A percentile compares a stretch with the other conserved stretches of the same genome.
Conservation (phyloP, 345 rosid species). For the Brassica cretica region DNA sequence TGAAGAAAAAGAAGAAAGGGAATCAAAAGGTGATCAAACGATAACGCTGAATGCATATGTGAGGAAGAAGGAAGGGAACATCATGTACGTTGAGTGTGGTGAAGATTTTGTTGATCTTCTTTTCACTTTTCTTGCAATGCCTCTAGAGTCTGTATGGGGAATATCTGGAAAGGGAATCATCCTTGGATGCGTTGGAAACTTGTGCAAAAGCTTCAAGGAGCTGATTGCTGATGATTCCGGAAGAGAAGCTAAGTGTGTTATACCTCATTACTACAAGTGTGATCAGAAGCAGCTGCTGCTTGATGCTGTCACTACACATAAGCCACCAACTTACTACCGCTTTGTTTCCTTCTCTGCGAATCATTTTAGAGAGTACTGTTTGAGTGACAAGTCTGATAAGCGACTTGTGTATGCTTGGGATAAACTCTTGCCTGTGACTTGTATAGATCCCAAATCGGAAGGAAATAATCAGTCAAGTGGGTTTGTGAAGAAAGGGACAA, state of each 20-base stretch:
- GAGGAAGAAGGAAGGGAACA: neutral
- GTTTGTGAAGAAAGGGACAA: constrained; percentile 13
- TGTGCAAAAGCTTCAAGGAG: constrained; percentile 10
- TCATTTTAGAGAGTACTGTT: constrained; percentile 14
- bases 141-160: neutral
- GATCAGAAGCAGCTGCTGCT: neutral
- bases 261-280: constrained; percentile 15
- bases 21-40: neutral
- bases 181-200: neutral
- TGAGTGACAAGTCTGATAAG: neutral
- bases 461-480: neutral
- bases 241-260: constrained; percentile 1
- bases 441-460: neutral
- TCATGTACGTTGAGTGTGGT: constrained; percentile 1
- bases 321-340: constrained; percentile 15
- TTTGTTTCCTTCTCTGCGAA: constrained; percentile 12
- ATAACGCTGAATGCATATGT: constrained; percentile 8
- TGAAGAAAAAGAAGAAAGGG: neutral
- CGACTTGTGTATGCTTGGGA: constrained; percentile 15
- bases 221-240: neutral
- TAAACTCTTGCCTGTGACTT: constrained; percentile 12
- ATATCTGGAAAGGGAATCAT: neutral
- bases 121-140: constrained; percentile 12
- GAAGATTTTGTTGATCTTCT: constrained; percentile 21
- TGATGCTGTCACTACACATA: constrained; percentile 3